A percentile compares a stretch with the other conserved stretches of the same genome.
Conservation (phyloP, 2,329 filamentous ascomycete genomes). For the Trichoderma sp. region DNA sequence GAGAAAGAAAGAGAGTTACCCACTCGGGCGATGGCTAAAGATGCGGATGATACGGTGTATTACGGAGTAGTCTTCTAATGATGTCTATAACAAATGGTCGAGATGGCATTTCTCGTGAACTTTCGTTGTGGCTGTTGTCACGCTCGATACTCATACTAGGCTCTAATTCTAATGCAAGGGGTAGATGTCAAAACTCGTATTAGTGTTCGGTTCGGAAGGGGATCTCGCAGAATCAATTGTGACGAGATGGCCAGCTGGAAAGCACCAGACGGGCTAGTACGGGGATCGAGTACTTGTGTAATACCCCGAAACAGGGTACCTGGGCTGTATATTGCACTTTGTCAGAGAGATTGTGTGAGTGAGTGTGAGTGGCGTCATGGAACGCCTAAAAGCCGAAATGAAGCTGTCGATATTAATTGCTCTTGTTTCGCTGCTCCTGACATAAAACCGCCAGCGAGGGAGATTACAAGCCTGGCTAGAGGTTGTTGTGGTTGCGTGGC, state of each 20-base stretch:
- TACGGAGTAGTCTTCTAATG: background rate
- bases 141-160: background rate
- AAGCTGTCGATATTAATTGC: background rate
- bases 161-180: background rate
- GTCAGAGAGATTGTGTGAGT: background rate
- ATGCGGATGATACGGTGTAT: background rate
- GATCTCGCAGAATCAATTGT: background rate
- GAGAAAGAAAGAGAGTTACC: background rate
- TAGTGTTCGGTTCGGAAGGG: slow-evolving; percentile 9
- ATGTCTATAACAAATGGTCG: background rate
- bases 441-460: background rate
- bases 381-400: slow-evolving; percentile 11
- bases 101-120: background rate
- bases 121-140: background rate
- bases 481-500: background rate
- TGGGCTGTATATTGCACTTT: background rate
- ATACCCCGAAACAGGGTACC: background rate
- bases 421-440: slow-evolving; percentile 12
- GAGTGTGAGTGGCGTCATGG: background rate
- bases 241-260: background rate
- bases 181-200: slow-evolving; percentile 9
- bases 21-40: background rate
- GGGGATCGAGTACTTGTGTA: background rate
- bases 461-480: background rate
- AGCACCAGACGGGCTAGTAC: background rate